Conservation (phyloP, 2,329 filamentous ascomycete species). For the Paecilomyces dactylethromorphus region DNA sequence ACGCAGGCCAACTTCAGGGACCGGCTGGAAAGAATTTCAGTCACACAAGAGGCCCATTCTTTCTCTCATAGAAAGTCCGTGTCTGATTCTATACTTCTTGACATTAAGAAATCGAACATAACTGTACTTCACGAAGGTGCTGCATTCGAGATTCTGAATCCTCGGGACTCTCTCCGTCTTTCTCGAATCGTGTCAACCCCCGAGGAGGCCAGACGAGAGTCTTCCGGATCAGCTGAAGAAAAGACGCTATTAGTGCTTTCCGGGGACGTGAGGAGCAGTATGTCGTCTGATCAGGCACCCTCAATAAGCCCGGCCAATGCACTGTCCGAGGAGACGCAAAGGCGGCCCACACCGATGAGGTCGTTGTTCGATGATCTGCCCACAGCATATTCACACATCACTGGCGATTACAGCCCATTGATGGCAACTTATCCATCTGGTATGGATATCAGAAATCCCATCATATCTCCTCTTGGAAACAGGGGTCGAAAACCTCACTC, state of each 20-base stretch:
- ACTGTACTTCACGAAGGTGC: constrained; percentile 28
- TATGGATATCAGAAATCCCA: background rate
- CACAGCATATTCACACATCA: background rate
- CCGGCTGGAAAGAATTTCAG: constrained; percentile 16
- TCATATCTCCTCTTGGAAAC: background rate
- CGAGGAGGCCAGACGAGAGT: constrained; percentile 23
- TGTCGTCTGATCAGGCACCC: background rate
- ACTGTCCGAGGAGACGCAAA: background rate
- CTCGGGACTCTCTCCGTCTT: constrained; percentile 28
- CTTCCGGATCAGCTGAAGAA: constrained; percentile 11
- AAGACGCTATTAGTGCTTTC: constrained; percentile 16
- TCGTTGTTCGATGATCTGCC: background rate
- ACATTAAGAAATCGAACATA: constrained; percentile 14
- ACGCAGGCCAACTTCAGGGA: constrained; percentile 26
- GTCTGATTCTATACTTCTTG: constrained; percentile 22
- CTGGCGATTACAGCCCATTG: background rate
- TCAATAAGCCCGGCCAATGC: background rate
- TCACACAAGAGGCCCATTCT: background rate
- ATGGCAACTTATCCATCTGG: background rate
- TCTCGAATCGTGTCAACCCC: constrained; percentile 29
- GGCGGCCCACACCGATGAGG: background rate
- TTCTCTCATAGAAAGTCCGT: constrained; percentile 11
- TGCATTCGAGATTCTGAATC: constrained; percentile 32
- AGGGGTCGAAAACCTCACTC: background rate
- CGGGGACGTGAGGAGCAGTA: constrained; percentile 1